Percentiles rank a stretch among this genome's conserved stretches.
These are phyloP conservation scores for Gyromitra esculenta DNA, from an alignment of 2,329 filamentous ascomycete genomes.

Conservation along the genomic window DNA sequence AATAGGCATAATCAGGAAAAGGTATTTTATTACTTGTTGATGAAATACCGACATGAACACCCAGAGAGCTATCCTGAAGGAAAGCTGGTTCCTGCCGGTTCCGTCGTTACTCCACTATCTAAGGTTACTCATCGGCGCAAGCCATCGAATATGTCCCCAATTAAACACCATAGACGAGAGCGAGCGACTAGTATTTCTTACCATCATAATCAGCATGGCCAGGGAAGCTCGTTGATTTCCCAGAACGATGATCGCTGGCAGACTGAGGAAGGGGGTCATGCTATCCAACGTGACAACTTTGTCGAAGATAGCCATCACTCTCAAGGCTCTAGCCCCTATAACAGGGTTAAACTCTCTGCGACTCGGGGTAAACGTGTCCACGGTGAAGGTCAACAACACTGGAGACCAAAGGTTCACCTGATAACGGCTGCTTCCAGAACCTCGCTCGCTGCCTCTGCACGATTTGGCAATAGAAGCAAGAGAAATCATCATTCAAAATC, in stretches of 20 bases:
- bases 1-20: constrained; percentile 85
- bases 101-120: background rate
- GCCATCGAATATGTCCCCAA: background rate
- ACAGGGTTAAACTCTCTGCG: background rate
- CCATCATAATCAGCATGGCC: background rate
- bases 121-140: background rate
- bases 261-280: background rate
- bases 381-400: background rate
- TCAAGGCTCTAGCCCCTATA: background rate
- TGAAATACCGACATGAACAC: constrained; percentile 83
- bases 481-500: constrained; percentile 28
- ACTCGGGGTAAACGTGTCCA: background rate
- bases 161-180: background rate
- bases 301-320: background rate
- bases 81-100: constrained; percentile 10
- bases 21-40: constrained; percentile 86
- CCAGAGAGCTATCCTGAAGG: constrained; percentile 76
- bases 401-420: constrained; percentile 5
- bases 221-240: constrained; percentile 7
- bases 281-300: background rate
- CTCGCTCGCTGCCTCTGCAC: constrained; percentile 22
- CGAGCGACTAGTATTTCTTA: background rate
- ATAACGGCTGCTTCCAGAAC: constrained; percentile 26
- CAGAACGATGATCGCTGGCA: constrained; percentile 13
- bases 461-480: constrained; percentile 17